Percentiles rank a stretch among this genome's conserved stretches.
Conservation (phyloP, 2,329 filamentous ascomycete genomes). For the Sarocladiaceae sp. region DNA sequence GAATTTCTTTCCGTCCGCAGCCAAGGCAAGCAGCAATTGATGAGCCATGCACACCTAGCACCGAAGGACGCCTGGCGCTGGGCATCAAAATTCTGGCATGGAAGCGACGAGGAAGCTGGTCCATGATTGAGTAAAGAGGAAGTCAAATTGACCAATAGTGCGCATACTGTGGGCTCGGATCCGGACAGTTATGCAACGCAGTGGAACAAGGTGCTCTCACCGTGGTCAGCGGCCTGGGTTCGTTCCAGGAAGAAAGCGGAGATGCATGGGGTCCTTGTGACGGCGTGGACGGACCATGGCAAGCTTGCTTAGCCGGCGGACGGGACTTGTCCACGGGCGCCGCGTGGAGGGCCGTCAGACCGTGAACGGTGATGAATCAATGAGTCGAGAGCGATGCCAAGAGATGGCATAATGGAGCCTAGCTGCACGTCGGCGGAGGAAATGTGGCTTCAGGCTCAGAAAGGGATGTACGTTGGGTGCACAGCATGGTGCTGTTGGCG, state of each 20-base stretch:
- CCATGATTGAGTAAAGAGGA: no score
- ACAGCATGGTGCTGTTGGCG: no score
- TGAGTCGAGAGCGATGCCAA: neutral
- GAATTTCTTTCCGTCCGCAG: no score
- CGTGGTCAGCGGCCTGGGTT: constrained; percentile 1
- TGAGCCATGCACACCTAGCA: no score
- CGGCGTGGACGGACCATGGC: constrained; percentile 5
- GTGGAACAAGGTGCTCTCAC: constrained; percentile 6
- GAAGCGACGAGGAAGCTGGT: no score
- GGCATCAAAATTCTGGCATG: no score
- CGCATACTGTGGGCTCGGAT: no score
- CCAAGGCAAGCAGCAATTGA: no score
- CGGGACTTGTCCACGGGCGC: constrained; percentile 2
- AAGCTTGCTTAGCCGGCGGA: constrained; percentile 5
- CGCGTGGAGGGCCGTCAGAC: neutral
- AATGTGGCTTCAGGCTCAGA: no score
- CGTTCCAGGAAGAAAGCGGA: constrained; percentile 7
- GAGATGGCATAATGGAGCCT: constrained; percentile 4
- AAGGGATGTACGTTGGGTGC: no score
- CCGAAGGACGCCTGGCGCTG: no score
- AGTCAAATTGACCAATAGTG: no score
- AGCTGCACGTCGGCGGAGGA: constrained; percentile 2
- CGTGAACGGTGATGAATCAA: neutral
- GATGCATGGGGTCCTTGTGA: neutral
- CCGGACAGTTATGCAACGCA: neutral